Percentiles rank a stretch among this genome's conserved stretches.
Evolutionary conservation across 177 flowering plant species (phyloP).

Genomic region (Vitis hybrid): DNA sequence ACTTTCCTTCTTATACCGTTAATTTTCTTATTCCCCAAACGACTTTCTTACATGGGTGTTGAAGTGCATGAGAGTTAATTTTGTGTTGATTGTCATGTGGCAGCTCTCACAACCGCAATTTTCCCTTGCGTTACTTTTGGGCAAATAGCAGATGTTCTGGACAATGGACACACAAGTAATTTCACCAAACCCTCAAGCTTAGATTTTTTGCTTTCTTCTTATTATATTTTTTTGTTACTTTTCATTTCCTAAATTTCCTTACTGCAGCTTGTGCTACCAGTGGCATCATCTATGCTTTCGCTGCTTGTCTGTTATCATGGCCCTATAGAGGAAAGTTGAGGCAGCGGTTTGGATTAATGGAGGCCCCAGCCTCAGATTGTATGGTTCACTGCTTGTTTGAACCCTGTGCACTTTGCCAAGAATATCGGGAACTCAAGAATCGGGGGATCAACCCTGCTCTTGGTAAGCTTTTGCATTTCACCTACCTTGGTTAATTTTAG

Average conservation of each 20-base stretch:
- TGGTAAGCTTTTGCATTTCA: neutral
- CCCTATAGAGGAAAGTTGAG: constrained; percentile 4
- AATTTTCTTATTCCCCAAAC: no score
- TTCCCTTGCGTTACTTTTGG: constrained; percentile 8
- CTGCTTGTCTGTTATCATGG: neutral
- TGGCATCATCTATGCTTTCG: constrained; percentile 1
- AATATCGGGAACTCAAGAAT: neutral
- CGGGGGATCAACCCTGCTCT: constrained; percentile 4
- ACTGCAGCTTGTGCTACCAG: constrained; percentile 8
- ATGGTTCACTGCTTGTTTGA: neutral
- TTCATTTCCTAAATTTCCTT: no score
- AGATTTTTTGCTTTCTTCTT: no score
- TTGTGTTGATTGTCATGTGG: no score
- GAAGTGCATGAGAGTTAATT: no score
- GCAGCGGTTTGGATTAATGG: neutral
- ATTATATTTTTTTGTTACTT: no score
- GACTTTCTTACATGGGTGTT: no score
- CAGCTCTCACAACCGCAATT: constrained; percentile 3
- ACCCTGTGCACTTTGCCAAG: neutral
- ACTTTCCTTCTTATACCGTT: no score
- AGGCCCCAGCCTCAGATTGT: constrained; percentile 4
- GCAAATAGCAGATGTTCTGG: constrained; percentile 5
- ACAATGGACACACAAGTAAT: constrained; percentile 2
- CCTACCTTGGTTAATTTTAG: neutral
- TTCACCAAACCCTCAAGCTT: no score